A percentile compares a stretch with the other conserved stretches of the same genome.
These are phyloP conservation scores for Candida nitratophila DNA, from an alignment of 805 yeast genomes.

Conservation along the genomic window DNA sequence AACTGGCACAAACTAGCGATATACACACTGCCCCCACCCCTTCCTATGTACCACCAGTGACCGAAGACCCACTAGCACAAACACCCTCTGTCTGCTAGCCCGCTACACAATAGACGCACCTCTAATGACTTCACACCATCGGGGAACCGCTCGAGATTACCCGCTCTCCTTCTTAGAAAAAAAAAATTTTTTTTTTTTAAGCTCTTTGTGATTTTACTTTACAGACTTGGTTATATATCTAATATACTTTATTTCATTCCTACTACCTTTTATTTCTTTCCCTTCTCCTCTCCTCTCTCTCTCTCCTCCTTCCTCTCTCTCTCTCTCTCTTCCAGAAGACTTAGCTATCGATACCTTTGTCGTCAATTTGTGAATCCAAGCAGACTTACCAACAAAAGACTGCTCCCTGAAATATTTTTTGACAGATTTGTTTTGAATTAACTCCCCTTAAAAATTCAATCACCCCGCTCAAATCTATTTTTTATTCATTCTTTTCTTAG, in stretches of 20 bases:
- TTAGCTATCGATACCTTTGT: slow-evolving; percentile 9
- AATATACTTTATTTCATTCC: slow-evolving; percentile 5
- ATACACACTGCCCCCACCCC: no score
- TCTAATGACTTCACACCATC: neutral
- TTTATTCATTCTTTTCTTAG: neutral
- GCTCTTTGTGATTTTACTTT: neutral
- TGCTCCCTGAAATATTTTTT: neutral
- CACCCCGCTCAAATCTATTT: neutral
- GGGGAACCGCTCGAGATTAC: no score
- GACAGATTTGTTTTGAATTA: neutral
- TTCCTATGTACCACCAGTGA: no score
- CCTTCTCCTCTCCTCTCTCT: slow-evolving; percentile 12
- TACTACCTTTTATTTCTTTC: slow-evolving; percentile 10
- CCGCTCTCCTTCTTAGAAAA: neutral
- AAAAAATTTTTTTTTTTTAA: neutral
- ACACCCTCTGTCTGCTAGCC: no score
- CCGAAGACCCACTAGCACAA: no score
- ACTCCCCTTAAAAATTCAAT: no score
- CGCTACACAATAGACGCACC: neutral
- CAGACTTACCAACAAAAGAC: neutral
- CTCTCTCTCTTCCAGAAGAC: slow-evolving; percentile 35
- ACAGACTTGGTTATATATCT: slow-evolving; percentile 3
- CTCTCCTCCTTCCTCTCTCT: slow-evolving; percentile 25
- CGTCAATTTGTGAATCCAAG: neutral
- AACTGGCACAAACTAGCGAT: no score